Evolutionary conservation across 106 monocot species (phyloP).

Genomic region (Acorus gramineus): DNA sequence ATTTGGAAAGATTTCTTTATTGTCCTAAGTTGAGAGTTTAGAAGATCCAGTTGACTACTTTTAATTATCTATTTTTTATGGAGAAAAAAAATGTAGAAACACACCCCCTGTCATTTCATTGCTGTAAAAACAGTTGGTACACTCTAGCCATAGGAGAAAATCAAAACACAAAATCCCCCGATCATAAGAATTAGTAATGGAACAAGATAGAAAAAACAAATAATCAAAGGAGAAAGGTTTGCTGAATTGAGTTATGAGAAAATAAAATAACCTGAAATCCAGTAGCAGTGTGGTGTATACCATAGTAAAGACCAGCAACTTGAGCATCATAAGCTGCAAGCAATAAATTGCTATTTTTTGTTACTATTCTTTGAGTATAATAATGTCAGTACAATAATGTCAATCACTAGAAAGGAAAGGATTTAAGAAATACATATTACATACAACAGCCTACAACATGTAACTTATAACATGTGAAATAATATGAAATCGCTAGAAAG

Average conservation of each 20-base stretch:
- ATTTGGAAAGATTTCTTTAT: too few species aligned
- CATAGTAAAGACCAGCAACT: slow-evolving; percentile 89
- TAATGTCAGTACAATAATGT: too few species aligned
- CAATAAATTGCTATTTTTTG: slow-evolving; percentile 1
- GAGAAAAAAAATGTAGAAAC: too few species aligned
- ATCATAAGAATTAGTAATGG: neutral
- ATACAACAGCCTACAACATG: neutral
- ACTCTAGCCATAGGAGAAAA: too few species aligned
- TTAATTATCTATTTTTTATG: too few species aligned
- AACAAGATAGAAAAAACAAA: neutral
- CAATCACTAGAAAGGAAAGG: neutral
- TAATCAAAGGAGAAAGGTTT: neutral
- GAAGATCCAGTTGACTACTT: too few species aligned
- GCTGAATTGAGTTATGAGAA: neutral
- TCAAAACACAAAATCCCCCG: neutral
- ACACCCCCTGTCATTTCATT: too few species aligned
- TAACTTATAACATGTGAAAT: too few species aligned
- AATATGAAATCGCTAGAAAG: too few species aligned
- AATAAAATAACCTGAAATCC: slow-evolving; percentile 68
- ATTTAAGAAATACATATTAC: slow-evolving; percentile 2
- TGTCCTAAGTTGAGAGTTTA: too few species aligned
- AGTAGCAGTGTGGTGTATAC: slow-evolving; percentile 28
- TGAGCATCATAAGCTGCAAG: slow-evolving; percentile 89
- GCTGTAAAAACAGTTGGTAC: neutral
- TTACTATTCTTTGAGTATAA: neutral